Evolutionary conservation across 441 rosid species (phyloP), one percentile per base, ranked within the genome.

Genomic region (Corymbia citriodora): DNA sequence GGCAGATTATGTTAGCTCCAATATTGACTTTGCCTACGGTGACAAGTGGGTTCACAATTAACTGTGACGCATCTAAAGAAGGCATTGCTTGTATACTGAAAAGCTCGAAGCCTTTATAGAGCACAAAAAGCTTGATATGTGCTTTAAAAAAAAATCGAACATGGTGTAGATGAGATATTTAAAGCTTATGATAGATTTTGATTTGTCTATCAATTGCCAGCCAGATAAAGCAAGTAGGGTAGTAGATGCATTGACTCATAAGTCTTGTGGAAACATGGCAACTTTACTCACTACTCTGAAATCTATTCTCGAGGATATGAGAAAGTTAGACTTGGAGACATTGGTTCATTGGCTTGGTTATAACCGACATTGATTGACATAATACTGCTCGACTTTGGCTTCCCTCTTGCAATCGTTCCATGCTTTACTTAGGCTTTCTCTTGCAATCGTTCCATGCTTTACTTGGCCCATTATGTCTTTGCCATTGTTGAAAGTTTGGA

Each of bases 21-120:
- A 11, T 50, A 48, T 45, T 85, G 18, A 85, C 55, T 9, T 49
- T 48, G 10, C 36, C 1, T 85, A 8, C 53, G 13, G 0, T 0
- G 23, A 40, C 53, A 5, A 21, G 17, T 40, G 87, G 55, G 16
- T 25, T 3, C 19, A 53, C 55, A 40, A 27, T 49, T 16, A 49
- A 85, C 6, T 45, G 16, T 85, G 53, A 50, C 55, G 19, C 57
- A 29, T 85, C 4, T 0, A 2, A 33, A 33, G 33, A 33, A 33
- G 33, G 8, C 57, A 85, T 27, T 85, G 29, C 18, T 48, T 85
- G 53, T 85, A 52, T 85, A 0, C 0, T 8, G 57, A 85, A 52
- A 85, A 50, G 19, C 4, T 8, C 9, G 3, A 13, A 54, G 57
- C 14, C 2, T 85, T 48, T 48, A 50, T 57, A 1, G 0, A 85